Evolutionary conservation across 176 grass and related monocot genomes (phyloP).

Genomic region (Elymus sibiricus): DNA sequence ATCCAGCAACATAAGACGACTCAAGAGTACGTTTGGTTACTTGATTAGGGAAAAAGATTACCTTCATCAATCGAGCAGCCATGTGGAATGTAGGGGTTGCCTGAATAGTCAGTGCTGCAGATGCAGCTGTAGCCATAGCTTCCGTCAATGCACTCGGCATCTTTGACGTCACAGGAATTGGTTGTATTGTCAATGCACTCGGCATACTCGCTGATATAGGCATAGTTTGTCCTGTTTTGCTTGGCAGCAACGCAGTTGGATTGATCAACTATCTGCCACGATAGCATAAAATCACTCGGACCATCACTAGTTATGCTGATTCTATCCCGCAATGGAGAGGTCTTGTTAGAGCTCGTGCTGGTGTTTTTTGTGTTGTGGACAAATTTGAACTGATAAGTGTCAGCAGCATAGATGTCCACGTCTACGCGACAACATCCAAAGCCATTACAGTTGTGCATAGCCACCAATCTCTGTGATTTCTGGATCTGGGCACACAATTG

Average conservation of each 20-base stretch:
- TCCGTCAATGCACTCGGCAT: not conserved
- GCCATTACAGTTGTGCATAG: not conserved
- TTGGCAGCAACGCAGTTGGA: too few species aligned
- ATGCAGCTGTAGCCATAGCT: not conserved
- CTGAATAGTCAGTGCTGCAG: not conserved
- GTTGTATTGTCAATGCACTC: not conserved
- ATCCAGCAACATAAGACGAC: too few species aligned
- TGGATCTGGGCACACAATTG: not conserved
- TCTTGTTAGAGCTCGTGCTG: not conserved
- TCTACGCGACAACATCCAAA: not conserved
- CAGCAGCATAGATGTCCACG: not conserved
- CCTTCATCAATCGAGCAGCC: not conserved
- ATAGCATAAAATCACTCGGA: too few species aligned
- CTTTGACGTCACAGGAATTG: too few species aligned
- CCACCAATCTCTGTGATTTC: not conserved
- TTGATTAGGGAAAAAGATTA: not conserved
- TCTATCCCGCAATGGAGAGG: not conserved
- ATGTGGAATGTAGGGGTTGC: not conserved
- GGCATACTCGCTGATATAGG: too few species aligned
- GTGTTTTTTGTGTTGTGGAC: not conserved
- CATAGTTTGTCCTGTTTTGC: too few species aligned
- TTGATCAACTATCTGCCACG: too few species aligned
- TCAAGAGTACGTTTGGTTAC: not conserved
- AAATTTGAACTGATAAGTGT: not conserved
- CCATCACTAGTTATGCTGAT: not conserved